These are phyloP conservation scores for Begonia loranthoides DNA, from an alignment of 306 rosid genomes.

Conservation along the genomic window DNA sequence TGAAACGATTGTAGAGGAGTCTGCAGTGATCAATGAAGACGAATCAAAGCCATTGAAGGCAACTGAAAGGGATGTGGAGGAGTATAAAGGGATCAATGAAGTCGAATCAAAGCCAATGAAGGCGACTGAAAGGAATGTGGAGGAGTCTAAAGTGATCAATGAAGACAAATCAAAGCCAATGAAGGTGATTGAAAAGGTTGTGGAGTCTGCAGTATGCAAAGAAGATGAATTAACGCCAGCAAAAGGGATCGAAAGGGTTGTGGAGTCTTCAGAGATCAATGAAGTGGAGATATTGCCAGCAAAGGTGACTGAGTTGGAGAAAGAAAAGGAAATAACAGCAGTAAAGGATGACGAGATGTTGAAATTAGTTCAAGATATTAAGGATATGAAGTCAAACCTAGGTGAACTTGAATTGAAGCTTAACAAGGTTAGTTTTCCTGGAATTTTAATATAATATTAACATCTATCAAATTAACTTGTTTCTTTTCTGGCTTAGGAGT, in stretches of 20 bases:
- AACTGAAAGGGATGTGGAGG: conserved; percentile 20
- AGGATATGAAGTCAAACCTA: conserved; percentile 60
- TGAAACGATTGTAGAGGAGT: conserved; percentile 12
- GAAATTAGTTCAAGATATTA: conserved; percentile 42
- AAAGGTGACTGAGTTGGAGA: conserved; percentile 5
- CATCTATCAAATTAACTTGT: not conserved
- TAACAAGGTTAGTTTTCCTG: conserved; percentile 41
- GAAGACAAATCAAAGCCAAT: not conserved
- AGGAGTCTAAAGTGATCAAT: conserved; percentile 15
- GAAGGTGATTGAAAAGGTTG: not conserved
- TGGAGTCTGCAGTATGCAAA: conserved; percentile 17
- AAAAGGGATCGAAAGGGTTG: not conserved
- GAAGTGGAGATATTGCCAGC: conserved; percentile 20
- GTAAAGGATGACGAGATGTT: conserved; percentile 9
- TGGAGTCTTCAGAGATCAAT: conserved; percentile 11
- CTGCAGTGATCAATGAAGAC: conserved; percentile 14
- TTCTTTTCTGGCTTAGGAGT: not conserved
- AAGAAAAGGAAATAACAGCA: not conserved
- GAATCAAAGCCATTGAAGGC: conserved; percentile 4
- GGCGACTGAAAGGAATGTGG: conserved; percentile 1
- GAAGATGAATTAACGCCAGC: not conserved
- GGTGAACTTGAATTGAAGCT: conserved; percentile 60
- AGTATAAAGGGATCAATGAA: conserved; percentile 13
- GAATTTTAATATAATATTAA: not conserved
- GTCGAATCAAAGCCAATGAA: conserved; percentile 8